phyloP scores from a whole-genome alignment of 192 early-diverging fungal species.

The Umbelopsis sp. region DNA sequence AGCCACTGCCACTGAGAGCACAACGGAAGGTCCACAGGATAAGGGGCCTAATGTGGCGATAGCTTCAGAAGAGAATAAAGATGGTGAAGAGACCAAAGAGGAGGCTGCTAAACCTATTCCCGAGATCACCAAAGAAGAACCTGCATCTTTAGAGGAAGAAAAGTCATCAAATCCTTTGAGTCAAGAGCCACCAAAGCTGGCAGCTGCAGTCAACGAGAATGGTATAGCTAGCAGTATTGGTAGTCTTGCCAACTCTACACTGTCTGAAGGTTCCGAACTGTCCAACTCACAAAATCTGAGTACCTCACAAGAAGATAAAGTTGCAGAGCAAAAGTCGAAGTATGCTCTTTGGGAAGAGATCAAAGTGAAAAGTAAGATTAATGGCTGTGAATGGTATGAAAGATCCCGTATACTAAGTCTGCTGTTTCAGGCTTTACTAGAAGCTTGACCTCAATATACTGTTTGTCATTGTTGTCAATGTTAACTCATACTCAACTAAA shows the following conservation, averaged over 20 bases:
- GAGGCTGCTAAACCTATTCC: background rate
- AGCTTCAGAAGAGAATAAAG: background rate
- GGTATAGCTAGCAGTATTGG: background rate
- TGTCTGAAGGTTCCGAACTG: conserved; percentile 4
- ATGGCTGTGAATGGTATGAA: background rate
- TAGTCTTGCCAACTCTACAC: conserved; percentile 2
- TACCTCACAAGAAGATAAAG: conserved; percentile 4
- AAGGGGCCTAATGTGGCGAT: background rate
- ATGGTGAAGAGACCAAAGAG: conserved; percentile 8
- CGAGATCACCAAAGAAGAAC: background rate
- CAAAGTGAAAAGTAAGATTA: conserved; percentile 74
- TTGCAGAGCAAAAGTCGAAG: conserved; percentile 54
- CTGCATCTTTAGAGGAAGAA: background rate
- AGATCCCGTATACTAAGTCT: background rate
- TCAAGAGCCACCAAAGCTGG: background rate
- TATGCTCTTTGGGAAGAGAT: conserved; percentile 87
- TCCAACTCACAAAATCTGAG: background rate
- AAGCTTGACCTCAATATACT: conserved; percentile 83
- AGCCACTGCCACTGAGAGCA: background rate
- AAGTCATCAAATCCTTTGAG: background rate
- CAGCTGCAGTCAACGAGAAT: background rate
- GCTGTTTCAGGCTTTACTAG: conserved; percentile 75
- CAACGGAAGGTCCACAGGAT: background rate
- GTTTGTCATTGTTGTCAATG: conserved; percentile 81
- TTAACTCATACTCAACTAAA: conserved; percentile 89